These are phyloP conservation scores for Aureoboletus auriporus DNA, from an alignment of 768 basidiomycete species.

Conservation along the genomic window DNA sequence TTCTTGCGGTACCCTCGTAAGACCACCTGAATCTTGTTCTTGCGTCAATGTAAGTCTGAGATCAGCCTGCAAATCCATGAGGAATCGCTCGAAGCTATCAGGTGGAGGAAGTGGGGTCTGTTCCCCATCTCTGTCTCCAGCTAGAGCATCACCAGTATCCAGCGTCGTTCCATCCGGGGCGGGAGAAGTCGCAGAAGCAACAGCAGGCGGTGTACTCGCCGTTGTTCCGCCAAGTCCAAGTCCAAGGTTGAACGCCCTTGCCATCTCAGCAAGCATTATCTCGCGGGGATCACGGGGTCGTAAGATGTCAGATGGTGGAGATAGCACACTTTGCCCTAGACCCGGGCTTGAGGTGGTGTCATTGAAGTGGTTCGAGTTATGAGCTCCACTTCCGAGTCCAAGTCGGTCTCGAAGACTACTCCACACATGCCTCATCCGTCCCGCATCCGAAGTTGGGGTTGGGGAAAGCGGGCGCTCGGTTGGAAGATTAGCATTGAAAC, in stretches of 20 bases:
- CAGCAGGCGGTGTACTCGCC: conserved; percentile 1
- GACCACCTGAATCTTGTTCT: conserved; percentile 13
- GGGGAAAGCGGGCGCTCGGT: conserved; percentile 36
- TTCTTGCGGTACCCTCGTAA: conserved; percentile 4
- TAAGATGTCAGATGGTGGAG: conserved; percentile 9
- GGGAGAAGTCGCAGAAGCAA: conserved; percentile 5
- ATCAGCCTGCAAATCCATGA: conserved; percentile 74
- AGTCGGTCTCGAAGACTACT: conserved; percentile 64
- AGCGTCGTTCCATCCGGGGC: conserved; percentile 6
- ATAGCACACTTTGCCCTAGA: conserved; percentile 4
- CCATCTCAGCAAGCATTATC: conserved; percentile 77
- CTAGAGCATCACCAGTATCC: conserved; percentile 1
- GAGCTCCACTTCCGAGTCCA: conserved; percentile 39
- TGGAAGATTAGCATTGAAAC: conserved; percentile 12
- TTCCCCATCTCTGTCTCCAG: conserved; percentile 13
- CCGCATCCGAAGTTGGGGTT: conserved; percentile 37
- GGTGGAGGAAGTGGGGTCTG: conserved; percentile 40
- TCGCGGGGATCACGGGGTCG: conserved; percentile 51
- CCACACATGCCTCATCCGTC: conserved; percentile 63
- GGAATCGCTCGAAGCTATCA: conserved; percentile 77
- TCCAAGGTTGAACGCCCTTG: conserved; percentile 72
- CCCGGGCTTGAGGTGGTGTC: conserved; percentile 5
- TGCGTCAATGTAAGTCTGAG: conserved; percentile 59
- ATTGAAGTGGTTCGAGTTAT: conserved; percentile 11
- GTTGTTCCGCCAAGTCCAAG: conserved; percentile 43